Evolutionary conservation across 176 grass and related monocot genomes (phyloP), one percentile per base, ranked within the genome.

Genomic region (Carex cristatella): DNA sequence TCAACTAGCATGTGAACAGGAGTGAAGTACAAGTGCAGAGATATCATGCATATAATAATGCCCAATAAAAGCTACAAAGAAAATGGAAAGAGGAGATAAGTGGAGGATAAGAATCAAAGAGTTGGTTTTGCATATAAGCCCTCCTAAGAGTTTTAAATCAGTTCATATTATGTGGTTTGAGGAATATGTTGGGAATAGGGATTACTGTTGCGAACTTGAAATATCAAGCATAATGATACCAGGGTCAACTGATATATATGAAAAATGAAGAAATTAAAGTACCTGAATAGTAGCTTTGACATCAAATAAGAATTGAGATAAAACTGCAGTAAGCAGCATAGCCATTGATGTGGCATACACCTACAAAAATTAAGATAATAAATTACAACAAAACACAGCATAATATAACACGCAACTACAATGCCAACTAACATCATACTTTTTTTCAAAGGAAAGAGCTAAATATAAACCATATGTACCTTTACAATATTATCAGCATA

Each of bases 311-410:
- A 88, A 98, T 90, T 93, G 83, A 37, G 96, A 95, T 63, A 95
- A 81, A 79, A 99, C 84, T 89, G 94, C 94, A 8, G 96, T 99
- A 59, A 99, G 88, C 74, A 99, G 85, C 96, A 99, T 95, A 19
- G 96, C 93, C 96, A 99, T 99, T 79, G 96, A 99, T 80, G 96
- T 99, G 86, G 96, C 92, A 85, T 99, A 99, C 4, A 99, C 95
- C 96, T 94, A 88, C 67, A 78, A 64, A 81, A 30, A 67, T 67
- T 15, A 81, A 88, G 66, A 75, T 80, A 23, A 64, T 23, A 23
- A 61, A 2, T 64, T 69, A 82, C 33, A 27, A 81, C 57, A 33
- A 13, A 44, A 23, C 54, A 8, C 15, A 81, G 23, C 48, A 32
- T 30, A 76, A 75, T 13, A 55, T 14, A 55, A 53, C 19, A 30